Evolutionary conservation across 768 basidiomycete species (phyloP), one percentile per base, ranked within the genome.

Genomic region (Suillus americanus): DNA sequence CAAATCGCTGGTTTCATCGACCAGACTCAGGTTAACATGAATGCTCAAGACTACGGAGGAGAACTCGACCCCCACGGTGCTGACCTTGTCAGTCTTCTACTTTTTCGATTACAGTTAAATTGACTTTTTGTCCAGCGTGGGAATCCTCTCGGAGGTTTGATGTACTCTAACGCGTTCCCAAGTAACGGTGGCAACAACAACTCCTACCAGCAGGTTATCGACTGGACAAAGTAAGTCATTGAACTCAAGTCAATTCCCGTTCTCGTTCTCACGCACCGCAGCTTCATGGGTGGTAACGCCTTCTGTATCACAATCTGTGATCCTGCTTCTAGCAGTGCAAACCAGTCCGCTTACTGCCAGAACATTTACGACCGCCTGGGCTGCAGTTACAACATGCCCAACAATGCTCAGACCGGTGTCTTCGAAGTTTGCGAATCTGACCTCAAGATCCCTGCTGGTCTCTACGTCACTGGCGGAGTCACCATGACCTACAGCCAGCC

Each of bases 1-100:
- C 85, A 87, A 67, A 77, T 86, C 60, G 80, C 83, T 55, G 91
- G 89, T 10, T 85, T 81, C 75, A 82, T 94, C 65, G 79, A 92
- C 71, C 90, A 94, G 77, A 78, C 77, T 3, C 65, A 71, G 54
- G 75, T 94, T 66, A 81, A 89, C 76, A 67, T 93, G 23, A 62
- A 73, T 13, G 13, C 73, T 0, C 74, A 63, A 14, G 92, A 94
- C 69, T 83, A 70, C 40, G 92, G 93, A 67, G 92, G 92, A 64
- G 92, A 94, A 75, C 82, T 92, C 60, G 89, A 92, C 74, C 85
- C 89, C 18, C 87, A 89, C 66, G 90, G 91, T 64, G 89, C 89
- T 65, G 91, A 92, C 72, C 69, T 77, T 62, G 83, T 84, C 60
- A 57, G 56, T 28, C 12, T 38, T 16, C n/a, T 7, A 25, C 16